Conservation (phyloP, 2,329 filamentous ascomycete genomes). For the Periconia macrospinosa region DNA sequence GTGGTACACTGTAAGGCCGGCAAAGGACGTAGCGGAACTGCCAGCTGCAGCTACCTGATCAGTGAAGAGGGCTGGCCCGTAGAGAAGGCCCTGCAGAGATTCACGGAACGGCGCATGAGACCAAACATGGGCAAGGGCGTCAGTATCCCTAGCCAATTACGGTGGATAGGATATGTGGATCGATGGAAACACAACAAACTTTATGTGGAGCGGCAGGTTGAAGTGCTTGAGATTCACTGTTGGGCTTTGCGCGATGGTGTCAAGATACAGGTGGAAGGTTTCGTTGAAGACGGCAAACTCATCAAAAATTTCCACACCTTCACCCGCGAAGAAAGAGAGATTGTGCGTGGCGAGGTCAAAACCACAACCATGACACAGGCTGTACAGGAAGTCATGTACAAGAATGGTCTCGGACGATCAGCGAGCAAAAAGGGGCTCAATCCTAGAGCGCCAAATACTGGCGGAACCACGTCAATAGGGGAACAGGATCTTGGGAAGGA, state of each 20-base stretch:
- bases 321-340: slow-evolving; percentile 67
- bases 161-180: slow-evolving; percentile 87
- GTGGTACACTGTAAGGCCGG: slow-evolving; percentile 98
- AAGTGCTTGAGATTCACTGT: slow-evolving; percentile 85
- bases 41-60: slow-evolving; percentile 87
- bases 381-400: slow-evolving; percentile 49
- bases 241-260: slow-evolving; percentile 89
- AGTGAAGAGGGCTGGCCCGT: slow-evolving; percentile 75
- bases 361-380: slow-evolving; percentile 48
- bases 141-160: slow-evolving; percentile 87
- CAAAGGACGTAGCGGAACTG: slow-evolving; percentile 88
- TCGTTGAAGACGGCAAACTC: slow-evolving; percentile 81
- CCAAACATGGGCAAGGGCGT: slow-evolving; percentile 86
- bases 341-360: slow-evolving; percentile 61
- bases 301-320: slow-evolving; percentile 87
- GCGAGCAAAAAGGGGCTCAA: slow-evolving; percentile 20
- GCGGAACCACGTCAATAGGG: slow-evolving; percentile 14
- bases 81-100: slow-evolving; percentile 65
- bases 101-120: slow-evolving; percentile 86
- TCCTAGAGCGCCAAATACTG: slow-evolving; percentile 13
- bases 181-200: slow-evolving; percentile 77
- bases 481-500: slow-evolving; percentile 20
- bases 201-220: slow-evolving; percentile 80
- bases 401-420: slow-evolving; percentile 35
- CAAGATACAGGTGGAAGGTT: slow-evolving; percentile 83